Conservation (phyloP, 2,329 filamentous ascomycete species). For the Purpureocillium lavendulum region DNA sequence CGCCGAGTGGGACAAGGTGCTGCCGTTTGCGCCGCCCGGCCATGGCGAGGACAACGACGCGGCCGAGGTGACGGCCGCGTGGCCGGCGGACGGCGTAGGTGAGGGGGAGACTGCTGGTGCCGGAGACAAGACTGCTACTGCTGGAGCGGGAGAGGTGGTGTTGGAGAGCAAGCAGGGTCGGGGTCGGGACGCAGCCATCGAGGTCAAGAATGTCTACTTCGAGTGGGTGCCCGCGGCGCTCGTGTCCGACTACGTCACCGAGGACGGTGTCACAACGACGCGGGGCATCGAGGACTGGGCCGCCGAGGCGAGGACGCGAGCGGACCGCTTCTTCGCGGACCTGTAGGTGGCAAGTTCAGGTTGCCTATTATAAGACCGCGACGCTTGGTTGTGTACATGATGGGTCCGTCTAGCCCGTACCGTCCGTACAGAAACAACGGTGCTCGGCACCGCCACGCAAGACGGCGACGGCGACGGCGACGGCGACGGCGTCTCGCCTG, state of each 20-base stretch:
- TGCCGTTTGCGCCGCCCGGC: slow-evolving; percentile 31
- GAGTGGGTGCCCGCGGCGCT: slow-evolving; percentile 48
- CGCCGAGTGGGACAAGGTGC: slow-evolving; percentile 53
- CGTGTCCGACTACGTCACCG: slow-evolving; percentile 46
- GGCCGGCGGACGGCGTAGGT: slow-evolving; percentile 32
- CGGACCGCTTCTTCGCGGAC: slow-evolving; percentile 32
- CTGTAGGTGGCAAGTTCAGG: too few species aligned
- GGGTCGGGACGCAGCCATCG: slow-evolving; percentile 15
- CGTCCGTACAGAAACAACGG: too few species aligned
- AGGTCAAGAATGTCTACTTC: slow-evolving; percentile 45
- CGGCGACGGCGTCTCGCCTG: too few species aligned
- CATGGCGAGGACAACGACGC: slow-evolving; percentile 40
- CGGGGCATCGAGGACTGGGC: slow-evolving; percentile 32
- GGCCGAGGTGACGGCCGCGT: slow-evolving; percentile 32
- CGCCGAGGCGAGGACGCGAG: slow-evolving; percentile 22
- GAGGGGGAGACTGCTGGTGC: slow-evolving; percentile 4
- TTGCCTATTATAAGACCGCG: too few species aligned
- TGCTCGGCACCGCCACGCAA: too few species aligned
- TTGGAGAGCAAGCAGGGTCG: too few species aligned
- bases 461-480: too few species aligned
- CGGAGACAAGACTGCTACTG: too few species aligned
- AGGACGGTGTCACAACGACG: slow-evolving; percentile 36
- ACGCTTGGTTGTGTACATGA: neutral
- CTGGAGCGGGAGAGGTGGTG: too few species aligned
- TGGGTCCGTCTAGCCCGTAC: too few species aligned